Percentiles rank a stretch among this genome's conserved stretches.
Conservation (phyloP, 108 stramenopile genomes). For the Nitzschia inconspicua region DNA sequence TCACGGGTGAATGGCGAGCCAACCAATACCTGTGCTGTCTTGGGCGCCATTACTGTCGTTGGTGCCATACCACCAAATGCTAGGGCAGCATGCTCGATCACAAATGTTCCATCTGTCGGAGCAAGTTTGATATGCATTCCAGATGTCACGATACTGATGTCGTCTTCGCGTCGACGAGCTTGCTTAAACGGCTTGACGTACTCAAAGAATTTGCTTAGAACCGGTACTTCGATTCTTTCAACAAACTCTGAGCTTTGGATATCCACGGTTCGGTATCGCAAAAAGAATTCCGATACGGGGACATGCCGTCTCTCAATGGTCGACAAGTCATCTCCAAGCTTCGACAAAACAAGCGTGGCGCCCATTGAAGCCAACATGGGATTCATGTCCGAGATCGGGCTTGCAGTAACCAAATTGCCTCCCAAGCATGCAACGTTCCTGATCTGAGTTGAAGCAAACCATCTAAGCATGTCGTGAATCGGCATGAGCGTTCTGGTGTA, state of each 20-base stretch:
- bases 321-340: conserved; percentile 33
- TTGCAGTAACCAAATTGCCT: conserved; percentile 93
- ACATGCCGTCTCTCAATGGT: conserved; percentile 49
- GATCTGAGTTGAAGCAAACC: conserved; percentile 97
- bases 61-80: conserved; percentile 96
- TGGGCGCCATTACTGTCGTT: conserved; percentile 72
- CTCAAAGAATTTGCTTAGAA: conserved; percentile 62
- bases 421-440: conserved; percentile 93
- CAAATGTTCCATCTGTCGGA: conserved; percentile 34
- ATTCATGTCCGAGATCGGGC: conserved; percentile 96
- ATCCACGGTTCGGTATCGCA: conserved; percentile 85
- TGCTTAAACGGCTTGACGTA: conserved; percentile 93
- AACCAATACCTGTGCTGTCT: conserved; percentile 60
- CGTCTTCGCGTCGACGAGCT: conserved; percentile 91
- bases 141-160: conserved; percentile 93
- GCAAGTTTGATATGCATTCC: conserved; percentile 78
- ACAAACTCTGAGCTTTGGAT: conserved; percentile 76
- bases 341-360: conserved; percentile 64
- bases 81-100: conserved; percentile 64
- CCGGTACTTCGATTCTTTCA: conserved; percentile 75
- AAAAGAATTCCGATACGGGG: conserved; percentile 83
- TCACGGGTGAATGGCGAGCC: conserved; percentile 53
- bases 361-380: conserved; percentile 78
- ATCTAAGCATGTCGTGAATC: conserved; percentile 90
- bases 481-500: conserved; percentile 54